Percentiles rank a stretch among this genome's conserved stretches.
phyloP scores from a whole-genome alignment of 1,284 basidiomycete species.

The Pterula multifida region DNA sequence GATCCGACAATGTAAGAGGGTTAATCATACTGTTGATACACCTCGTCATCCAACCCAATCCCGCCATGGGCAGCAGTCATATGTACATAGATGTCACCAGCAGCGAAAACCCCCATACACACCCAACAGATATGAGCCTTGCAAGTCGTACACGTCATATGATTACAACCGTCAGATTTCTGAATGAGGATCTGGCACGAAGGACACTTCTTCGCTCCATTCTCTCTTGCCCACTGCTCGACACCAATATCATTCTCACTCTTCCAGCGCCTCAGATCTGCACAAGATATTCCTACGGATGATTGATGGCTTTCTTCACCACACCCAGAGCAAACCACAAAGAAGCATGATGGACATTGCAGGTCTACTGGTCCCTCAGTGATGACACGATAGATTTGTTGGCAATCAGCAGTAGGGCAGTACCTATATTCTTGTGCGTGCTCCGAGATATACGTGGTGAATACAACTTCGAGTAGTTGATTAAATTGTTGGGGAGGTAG shows the following conservation, averaged over 20 bases:
- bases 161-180: conserved; percentile 26
- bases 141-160: conserved; percentile 14
- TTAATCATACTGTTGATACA: no score
- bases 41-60: neutral
- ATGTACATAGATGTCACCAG: conserved; percentile 9
- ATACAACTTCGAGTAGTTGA: conserved; percentile 41
- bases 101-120: conserved; percentile 11
- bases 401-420: conserved; percentile 67
- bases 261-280: conserved; percentile 26
- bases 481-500: conserved; percentile 40
- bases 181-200: conserved; percentile 57
- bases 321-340: conserved; percentile 56
- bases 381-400: conserved; percentile 50
- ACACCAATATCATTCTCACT: conserved; percentile 19
- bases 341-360: conserved; percentile 61
- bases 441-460: conserved; percentile 40
- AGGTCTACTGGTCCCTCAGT: conserved; percentile 32
- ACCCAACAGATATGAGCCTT: conserved; percentile 17
- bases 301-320: conserved; percentile 47
- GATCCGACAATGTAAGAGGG: no score
- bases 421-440: conserved; percentile 50
- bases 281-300: conserved; percentile 39
- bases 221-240: conserved; percentile 36
- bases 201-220: conserved; percentile 62
- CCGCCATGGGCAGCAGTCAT: conserved; percentile 10